Percentiles rank a stretch among this genome's conserved stretches.
Conservation (phyloP, 2,329 filamentous ascomycete genomes). For the Blumeria hordei region DNA sequence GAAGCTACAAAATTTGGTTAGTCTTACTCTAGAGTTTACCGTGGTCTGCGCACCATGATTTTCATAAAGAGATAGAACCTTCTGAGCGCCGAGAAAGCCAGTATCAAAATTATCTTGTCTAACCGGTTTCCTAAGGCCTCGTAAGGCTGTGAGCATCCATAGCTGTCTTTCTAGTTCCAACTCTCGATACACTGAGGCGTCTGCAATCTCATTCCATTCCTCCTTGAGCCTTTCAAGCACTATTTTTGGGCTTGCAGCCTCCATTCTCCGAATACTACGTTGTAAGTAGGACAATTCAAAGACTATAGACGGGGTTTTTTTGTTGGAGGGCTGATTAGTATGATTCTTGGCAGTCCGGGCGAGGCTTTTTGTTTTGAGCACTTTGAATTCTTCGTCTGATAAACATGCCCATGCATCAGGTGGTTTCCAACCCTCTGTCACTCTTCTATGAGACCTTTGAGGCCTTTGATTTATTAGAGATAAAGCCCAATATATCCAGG, state of each 20-base stretch:
- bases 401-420: conserved; percentile 8
- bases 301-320: neutral
- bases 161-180: conserved; percentile 30
- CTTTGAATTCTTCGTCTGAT: neutral
- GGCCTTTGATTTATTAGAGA: neutral
- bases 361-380: neutral
- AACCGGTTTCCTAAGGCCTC: conserved; percentile 16
- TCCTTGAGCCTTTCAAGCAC: conserved; percentile 31
- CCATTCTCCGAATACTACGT: conserved; percentile 30
- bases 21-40: neutral
- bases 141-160: conserved; percentile 36
- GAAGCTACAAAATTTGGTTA: conserved; percentile 7
- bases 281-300: conserved; percentile 19
- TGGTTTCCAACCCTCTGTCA: conserved; percentile 8
- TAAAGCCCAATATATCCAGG: too few relatives aligned
- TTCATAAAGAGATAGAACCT: conserved; percentile 13
- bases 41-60: conserved; percentile 10
- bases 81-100: conserved; percentile 7
- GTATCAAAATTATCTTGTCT: conserved; percentile 11
- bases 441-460: conserved; percentile 1
- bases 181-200: conserved; percentile 24
- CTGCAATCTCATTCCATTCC: conserved; percentile 21
- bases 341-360: neutral
- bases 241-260: conserved; percentile 24
- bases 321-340: neutral